phyloP scores from a whole-genome alignment of 179 eudicot genomes.

The Gypsophila paniculata region DNA sequence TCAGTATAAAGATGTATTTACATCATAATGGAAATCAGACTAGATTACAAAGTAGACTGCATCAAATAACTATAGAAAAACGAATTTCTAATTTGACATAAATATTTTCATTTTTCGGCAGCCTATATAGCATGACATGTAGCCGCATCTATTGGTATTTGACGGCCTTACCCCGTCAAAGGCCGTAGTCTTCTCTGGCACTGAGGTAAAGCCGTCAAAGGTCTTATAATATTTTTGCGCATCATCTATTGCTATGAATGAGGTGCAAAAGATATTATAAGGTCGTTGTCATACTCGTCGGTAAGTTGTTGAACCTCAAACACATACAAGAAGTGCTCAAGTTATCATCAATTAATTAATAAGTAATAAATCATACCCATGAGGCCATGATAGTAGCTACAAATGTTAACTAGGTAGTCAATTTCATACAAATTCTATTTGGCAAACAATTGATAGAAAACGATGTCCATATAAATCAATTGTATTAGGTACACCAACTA shows the following conservation, averaged over 20 bases:
- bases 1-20: too few species aligned
- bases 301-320: slow-evolving; percentile 3
- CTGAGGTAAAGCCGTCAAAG: neutral
- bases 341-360: neutral
- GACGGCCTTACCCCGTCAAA: neutral
- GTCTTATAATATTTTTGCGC: too few species aligned
- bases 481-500: slow-evolving; percentile 27
- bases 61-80: too few species aligned
- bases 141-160: too few species aligned
- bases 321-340: slow-evolving; percentile 1
- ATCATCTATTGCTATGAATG: neutral
- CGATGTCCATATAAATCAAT: neutral
- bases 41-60: too few species aligned
- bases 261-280: too few species aligned
- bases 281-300: neutral
- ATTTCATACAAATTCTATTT: neutral
- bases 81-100: too few species aligned
- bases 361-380: neutral
- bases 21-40: too few species aligned
- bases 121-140: too few species aligned
- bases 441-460: neutral
- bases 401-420: neutral
- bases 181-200: neutral
- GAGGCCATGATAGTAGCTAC: neutral
- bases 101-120: too few species aligned